Evolutionary conservation across 345 rosid genomes (phyloP).

Genomic region (Salix udensis): DNA sequence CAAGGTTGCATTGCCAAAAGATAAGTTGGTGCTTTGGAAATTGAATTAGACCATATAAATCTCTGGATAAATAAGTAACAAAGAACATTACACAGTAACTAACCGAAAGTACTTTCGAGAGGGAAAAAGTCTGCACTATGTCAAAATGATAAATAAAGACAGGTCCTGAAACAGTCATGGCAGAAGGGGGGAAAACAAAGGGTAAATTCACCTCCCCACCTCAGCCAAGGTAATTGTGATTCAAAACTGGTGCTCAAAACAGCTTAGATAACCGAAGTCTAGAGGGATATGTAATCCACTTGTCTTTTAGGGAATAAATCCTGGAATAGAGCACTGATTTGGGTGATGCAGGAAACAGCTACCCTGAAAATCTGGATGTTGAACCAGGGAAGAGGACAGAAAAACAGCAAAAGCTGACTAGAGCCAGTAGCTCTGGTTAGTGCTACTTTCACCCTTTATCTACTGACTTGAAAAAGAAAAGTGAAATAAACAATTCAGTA

Average conservation of each 20-base stretch:
- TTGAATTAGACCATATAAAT: neutral
- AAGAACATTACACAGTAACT: neutral
- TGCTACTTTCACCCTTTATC: constrained; percentile 22
- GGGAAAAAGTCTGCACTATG: neutral
- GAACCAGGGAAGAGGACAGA: constrained; percentile 23
- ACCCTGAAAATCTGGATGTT: constrained; percentile 42
- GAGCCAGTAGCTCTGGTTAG: constrained; percentile 14
- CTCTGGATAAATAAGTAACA: neutral
- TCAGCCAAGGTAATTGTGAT: constrained; percentile 1
- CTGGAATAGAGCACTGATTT: constrained; percentile 26
- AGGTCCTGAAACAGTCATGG: neutral
- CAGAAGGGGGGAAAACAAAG: neutral
- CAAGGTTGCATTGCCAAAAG: neutral
- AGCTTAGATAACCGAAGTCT: neutral
- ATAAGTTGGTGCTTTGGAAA: neutral
- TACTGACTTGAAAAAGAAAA: constrained; percentile 23
- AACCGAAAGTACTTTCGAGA: neutral
- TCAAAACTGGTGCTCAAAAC: neutral
- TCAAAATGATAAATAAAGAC: constrained; percentile 3
- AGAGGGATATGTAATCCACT: constrained; percentile 17
- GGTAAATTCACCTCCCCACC: neutral
- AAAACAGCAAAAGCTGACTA: constrained; percentile 22
- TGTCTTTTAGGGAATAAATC: constrained; percentile 39
- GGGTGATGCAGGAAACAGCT: constrained; percentile 26
- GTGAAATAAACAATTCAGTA: constrained; percentile 19